These are phyloP conservation scores for Myochromella boudieri DNA, from an alignment of 768 basidiomycete species.

Conservation along the genomic window DNA sequence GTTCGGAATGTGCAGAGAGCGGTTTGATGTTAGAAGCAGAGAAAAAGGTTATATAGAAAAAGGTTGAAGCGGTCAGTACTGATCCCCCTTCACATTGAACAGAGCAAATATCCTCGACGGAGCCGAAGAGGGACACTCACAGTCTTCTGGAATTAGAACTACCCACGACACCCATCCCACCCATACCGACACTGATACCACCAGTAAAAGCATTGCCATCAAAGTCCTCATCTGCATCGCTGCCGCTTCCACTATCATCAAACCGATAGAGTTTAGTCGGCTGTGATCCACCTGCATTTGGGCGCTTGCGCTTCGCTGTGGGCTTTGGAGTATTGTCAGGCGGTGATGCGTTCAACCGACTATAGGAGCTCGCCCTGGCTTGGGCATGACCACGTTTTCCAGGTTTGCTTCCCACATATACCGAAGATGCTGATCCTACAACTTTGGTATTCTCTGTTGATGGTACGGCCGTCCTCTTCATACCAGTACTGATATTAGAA, in stretches of 20 bases:
- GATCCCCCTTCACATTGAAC: background rate
- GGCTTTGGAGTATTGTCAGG: constrained; percentile 11
- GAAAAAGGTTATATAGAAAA: constrained; percentile 10
- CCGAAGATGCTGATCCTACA: background rate
- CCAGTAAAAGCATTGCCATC: constrained; percentile 25
- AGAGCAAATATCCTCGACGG: constrained; percentile 2
- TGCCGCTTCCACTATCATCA: constrained; percentile 31
- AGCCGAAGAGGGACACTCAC: constrained; percentile 30
- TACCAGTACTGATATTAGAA: constrained; percentile 1
- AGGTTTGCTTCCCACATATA: background rate
- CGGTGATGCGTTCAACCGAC: constrained; percentile 3
- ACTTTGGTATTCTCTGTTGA: constrained; percentile 1
- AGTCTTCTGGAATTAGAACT: constrained; percentile 30
- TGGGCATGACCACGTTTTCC: constrained; percentile 5
- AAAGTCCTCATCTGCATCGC: constrained; percentile 42
- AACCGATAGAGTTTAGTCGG: constrained; percentile 15
- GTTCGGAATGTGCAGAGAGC: too few species aligned
- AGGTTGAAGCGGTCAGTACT: constrained; percentile 13
- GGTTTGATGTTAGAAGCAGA: too few species aligned
- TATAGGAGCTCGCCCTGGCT: background rate
- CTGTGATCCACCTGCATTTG: constrained; percentile 14
- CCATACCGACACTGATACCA: constrained; percentile 47
- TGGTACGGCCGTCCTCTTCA: background rate
- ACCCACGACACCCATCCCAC: constrained; percentile 39
- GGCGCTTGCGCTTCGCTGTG: constrained; percentile 23